Evolutionary conservation across 2,329 filamentous ascomycete genomes (phyloP).

Genomic region (Trichoderma semiorbis): DNA sequence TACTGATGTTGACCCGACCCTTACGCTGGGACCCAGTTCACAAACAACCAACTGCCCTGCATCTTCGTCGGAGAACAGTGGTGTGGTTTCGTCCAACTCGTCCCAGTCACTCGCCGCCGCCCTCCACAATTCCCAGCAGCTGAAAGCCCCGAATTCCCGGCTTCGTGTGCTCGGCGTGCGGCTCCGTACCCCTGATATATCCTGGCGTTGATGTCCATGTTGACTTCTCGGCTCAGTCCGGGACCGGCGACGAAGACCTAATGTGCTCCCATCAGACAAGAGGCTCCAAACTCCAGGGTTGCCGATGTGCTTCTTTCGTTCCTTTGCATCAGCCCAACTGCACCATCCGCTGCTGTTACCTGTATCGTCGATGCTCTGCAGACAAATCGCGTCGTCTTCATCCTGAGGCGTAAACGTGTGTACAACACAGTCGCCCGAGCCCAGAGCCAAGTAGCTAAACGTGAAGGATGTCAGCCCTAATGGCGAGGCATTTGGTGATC

Average conservation of each 20-base stretch:
- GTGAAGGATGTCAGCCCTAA: constrained; percentile 60
- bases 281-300: constrained; percentile 65
- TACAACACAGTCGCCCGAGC: constrained; percentile 60
- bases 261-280: constrained; percentile 55
- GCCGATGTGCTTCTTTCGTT: constrained; percentile 51
- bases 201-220: constrained; percentile 14
- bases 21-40: constrained; percentile 60
- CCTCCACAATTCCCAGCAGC: constrained; percentile 54
- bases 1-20: constrained; percentile 61
- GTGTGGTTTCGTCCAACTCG: constrained; percentile 44
- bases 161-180: constrained; percentile 27
- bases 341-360: constrained; percentile 42
- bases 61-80: constrained; percentile 41
- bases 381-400: constrained; percentile 55
- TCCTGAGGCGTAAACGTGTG: constrained; percentile 58
- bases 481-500: constrained; percentile 48
- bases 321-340: constrained; percentile 49
- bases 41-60: constrained; percentile 60
- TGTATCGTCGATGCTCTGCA: constrained; percentile 40
- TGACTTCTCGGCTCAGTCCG: constrained; percentile 20
- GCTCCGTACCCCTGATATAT: constrained; percentile 27
- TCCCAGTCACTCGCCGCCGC: constrained; percentile 44
- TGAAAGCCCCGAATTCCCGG: constrained; percentile 28
- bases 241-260: constrained; percentile 56
- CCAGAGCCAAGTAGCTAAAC: constrained; percentile 58